Evolutionary conservation across 139 green algal species (phyloP).

Genomic region (Gonium pectorale): DNA sequence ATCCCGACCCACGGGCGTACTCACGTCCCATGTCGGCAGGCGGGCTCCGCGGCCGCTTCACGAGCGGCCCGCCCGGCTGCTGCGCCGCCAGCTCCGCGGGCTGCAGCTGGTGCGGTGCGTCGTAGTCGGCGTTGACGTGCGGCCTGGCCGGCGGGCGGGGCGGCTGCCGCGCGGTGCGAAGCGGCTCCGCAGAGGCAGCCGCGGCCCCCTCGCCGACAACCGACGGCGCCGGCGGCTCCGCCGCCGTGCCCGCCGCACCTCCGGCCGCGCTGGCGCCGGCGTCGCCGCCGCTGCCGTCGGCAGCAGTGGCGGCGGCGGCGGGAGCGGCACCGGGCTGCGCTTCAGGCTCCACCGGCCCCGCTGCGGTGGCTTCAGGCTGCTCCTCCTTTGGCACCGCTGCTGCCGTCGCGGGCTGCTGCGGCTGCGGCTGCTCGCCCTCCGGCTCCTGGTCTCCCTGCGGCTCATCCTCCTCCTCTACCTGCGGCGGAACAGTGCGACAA

Average conservation of each 20-base stretch:
- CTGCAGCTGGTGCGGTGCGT: not conserved
- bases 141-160: not conserved
- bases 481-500: not conserved
- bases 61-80: not conserved
- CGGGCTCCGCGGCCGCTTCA: not conserved
- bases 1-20: too few species aligned
- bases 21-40: not conserved
- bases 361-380: not conserved
- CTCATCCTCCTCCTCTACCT: constrained; percentile 2
- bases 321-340: not conserved
- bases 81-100: constrained; percentile 2
- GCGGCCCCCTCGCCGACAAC: not conserved
- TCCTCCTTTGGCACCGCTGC: not conserved
- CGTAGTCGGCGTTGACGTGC: constrained; percentile 27
- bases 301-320: not conserved
- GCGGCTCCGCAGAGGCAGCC: too few species aligned
- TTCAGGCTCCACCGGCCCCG: not conserved
- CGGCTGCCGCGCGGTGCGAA: too few species aligned
- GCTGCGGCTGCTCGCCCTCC: not conserved
- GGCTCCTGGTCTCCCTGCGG: not conserved
- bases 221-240: not conserved
- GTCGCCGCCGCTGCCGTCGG: not conserved
- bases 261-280: not conserved
- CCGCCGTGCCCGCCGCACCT: not conserved
- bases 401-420: not conserved